Base-by-base conservation (phyloP, 2,329 filamentous ascomycete genomes). In the Penicillium freii region DNA sequence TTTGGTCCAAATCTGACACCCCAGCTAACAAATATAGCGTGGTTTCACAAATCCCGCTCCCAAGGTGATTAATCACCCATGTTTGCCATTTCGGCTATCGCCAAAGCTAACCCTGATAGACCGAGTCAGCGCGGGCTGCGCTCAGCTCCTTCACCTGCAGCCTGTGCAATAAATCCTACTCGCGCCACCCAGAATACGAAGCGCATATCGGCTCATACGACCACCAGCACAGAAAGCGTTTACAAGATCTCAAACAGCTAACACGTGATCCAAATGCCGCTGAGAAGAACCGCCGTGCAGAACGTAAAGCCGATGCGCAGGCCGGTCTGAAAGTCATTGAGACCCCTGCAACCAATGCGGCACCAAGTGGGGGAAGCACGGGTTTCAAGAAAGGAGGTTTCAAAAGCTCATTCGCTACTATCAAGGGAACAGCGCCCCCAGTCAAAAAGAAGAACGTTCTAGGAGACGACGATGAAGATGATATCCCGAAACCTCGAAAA, bases 121-220 rank as follows among this genome's bases (percentile, higher is more conserved):
- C 83, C 33, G 82, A 84, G 60, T 82, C 79, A 54, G 91, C 90
- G 9, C 87, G 90, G 61, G 88, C 90, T 68, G 90, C 90, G 17
- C 81, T 90, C 48, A 89, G 87, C 69, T 86, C 89, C 34, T 94
- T 95, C 77, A 92, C 90, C 78, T 95, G 86, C 79, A 84, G 87
- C 40, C 84, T 97, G 54, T 97, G 94, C 80, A 87, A 89, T 62
- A 97, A 97, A 78, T 93, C 92, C 67, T 99, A 97, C 77, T 87
- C 88, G 1, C 91, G 94, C 55, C 93, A 96, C 82, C 93, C 95
- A 71, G 93, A 97, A 73, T 97, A 95, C 74, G 93, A 97, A 75
- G 89, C 92, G 8, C 94, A 99, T 74, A 90, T 97, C 56, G 87
- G 87, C 62, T 94, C 90, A 68, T 97, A 97, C 75, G 94, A 97